A percentile compares a stretch with the other conserved stretches of the same genome.
These are phyloP conservation scores for Ophiocytium majus DNA, from an alignment of 352 stramenopile species.

Conservation along the genomic window DNA sequence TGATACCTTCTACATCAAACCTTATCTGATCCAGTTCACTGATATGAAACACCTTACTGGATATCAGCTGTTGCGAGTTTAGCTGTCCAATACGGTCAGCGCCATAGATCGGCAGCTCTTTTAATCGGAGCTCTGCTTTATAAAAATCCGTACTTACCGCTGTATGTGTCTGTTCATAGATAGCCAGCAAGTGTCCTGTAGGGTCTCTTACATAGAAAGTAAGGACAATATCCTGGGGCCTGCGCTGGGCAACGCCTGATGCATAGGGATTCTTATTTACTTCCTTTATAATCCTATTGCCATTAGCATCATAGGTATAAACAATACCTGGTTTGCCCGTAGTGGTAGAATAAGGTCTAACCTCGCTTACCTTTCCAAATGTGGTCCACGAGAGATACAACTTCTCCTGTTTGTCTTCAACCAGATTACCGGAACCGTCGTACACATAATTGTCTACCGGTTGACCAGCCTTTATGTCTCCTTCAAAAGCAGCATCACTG, in stretches of 20 bases:
- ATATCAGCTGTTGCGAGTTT: too few relatives aligned
- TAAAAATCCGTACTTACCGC: not conserved
- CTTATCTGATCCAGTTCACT: not conserved
- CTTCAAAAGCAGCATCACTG: not conserved
- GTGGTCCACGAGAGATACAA: not conserved
- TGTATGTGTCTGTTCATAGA: not conserved
- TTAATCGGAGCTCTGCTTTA: not conserved
- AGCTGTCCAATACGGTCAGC: not conserved
- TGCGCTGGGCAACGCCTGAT: not conserved
- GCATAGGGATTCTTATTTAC: slow-evolving; percentile 4
- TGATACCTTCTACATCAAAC: not conserved
- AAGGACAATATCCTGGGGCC: not conserved
- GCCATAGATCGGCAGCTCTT: not conserved
- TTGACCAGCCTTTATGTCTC: too few relatives aligned
- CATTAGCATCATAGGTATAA: slow-evolving; percentile 12
- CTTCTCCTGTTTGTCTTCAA: not conserved
- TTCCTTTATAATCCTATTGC: not conserved
- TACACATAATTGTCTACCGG: not conserved
- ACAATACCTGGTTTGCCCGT: not conserved
- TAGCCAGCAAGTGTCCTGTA: not conserved
- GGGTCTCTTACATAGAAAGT: not conserved
- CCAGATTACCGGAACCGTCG: not conserved
- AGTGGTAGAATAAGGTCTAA: not conserved
- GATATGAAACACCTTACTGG: not conserved
- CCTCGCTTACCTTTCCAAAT: not conserved